Evolutionary conservation across 2,329 filamentous ascomycete species (phyloP).

Genomic region (Canariomyces notabilis): DNA sequence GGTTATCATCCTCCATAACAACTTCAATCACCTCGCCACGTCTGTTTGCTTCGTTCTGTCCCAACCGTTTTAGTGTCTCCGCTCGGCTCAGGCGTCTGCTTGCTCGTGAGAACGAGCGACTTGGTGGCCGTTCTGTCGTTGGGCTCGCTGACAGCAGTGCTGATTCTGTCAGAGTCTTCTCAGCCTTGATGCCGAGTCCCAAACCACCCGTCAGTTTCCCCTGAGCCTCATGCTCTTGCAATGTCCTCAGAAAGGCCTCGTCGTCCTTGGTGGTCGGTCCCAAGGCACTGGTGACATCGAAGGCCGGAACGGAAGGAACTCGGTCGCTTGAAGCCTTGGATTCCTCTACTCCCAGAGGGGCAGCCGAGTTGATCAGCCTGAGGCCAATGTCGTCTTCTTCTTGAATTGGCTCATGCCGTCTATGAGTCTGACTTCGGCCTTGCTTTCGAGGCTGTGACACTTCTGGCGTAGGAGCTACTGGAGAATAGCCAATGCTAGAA

Average conservation of each 20-base stretch:
- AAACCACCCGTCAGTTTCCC: constrained; percentile 55
- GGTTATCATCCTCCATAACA: constrained; percentile 40
- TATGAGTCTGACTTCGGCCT: constrained; percentile 16
- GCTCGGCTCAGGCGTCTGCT: constrained; percentile 22
- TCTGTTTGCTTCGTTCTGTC: constrained; percentile 55
- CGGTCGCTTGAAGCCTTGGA: constrained; percentile 17
- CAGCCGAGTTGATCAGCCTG: constrained; percentile 38
- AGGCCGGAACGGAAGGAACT: constrained; percentile 30
- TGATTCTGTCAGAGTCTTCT: constrained; percentile 43
- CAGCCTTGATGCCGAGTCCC: constrained; percentile 48
- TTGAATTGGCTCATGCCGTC: constrained; percentile 28
- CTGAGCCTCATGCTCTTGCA: constrained; percentile 49
- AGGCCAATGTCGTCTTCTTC: constrained; percentile 40
- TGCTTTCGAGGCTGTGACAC: constrained; percentile 6
- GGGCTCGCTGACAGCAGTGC: constrained; percentile 43
- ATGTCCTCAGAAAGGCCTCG: constrained; percentile 38
- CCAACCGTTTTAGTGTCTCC: constrained; percentile 45
- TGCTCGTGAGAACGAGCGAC: constrained; percentile 38
- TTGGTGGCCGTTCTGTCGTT: constrained; percentile 32
- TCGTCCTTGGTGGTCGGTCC: constrained; percentile 43
- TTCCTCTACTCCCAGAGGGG: constrained; percentile 36
- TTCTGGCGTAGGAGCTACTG: constrained; percentile 8
- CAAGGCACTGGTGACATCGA: constrained; percentile 44
- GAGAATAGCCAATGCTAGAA: constrained; percentile 20
- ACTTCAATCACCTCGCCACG: constrained; percentile 57